A percentile compares a stretch with the other conserved stretches of the same genome.
phyloP scores from a whole-genome alignment of 2,329 filamentous ascomycete species.

The Aureobasidium namibiae region DNA sequence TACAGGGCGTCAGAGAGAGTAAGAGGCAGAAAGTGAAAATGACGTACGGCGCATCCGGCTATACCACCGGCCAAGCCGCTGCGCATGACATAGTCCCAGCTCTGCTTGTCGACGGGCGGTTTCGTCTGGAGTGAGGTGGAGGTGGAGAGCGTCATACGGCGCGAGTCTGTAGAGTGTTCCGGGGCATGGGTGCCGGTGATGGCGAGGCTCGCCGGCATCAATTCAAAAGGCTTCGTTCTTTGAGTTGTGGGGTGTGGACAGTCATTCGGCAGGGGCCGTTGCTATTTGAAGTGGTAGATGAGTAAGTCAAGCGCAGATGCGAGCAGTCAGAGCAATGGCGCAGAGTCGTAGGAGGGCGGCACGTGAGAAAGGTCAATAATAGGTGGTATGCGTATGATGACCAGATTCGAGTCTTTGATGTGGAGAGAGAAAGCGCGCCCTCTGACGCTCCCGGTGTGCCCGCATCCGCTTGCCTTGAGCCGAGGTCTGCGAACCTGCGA shows the following conservation, averaged over 20 bases:
- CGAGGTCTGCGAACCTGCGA: background rate
- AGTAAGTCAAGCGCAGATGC: background rate
- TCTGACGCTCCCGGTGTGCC: background rate
- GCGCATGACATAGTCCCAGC: constrained; percentile 72
- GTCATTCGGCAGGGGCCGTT: background rate
- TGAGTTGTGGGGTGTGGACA: background rate
- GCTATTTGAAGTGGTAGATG: too few relatives aligned
- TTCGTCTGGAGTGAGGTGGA: constrained; percentile 37
- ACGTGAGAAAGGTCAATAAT: background rate
- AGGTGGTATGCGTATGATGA: background rate
- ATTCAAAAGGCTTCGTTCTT: constrained; percentile 12
- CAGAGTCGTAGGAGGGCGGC: background rate
- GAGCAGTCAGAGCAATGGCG: background rate
- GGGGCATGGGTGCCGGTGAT: constrained; percentile 26
- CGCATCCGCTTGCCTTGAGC: background rate
- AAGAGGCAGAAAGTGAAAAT: background rate
- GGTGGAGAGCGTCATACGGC: constrained; percentile 30
- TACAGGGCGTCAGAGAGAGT: constrained; percentile 4
- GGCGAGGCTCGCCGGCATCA: constrained; percentile 31
- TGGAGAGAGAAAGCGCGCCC: background rate
- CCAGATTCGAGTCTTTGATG: background rate
- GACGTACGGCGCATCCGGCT: constrained; percentile 80
- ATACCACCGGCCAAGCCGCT: constrained; percentile 81
- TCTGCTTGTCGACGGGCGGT: constrained; percentile 58
- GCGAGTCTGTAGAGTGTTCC: constrained; percentile 27